phyloP scores from a whole-genome alignment of 2,329 filamentous ascomycete genomes.

The Pseudomassariella vexata region DNA sequence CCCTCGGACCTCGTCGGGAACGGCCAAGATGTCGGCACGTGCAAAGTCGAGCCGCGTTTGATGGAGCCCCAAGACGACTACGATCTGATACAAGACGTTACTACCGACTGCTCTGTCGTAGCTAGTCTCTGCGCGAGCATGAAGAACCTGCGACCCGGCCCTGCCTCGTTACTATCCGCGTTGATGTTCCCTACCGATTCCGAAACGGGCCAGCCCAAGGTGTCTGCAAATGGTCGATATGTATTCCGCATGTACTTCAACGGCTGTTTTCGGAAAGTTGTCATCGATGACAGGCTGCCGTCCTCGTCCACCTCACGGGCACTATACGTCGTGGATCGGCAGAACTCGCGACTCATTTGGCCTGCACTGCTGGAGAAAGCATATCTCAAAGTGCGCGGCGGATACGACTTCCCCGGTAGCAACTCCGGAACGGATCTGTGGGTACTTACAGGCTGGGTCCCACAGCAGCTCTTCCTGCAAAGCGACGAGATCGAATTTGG shows the following conservation, averaged over 20 bases:
- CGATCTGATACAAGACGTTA: slow-evolving; percentile 91
- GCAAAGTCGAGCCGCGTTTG: slow-evolving; percentile 10
- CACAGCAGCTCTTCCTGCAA: slow-evolving; percentile 89
- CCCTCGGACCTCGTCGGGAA: slow-evolving; percentile 55
- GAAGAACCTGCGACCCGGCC: slow-evolving; percentile 62
- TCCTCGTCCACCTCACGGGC: slow-evolving; percentile 67
- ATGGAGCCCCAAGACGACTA: slow-evolving; percentile 45
- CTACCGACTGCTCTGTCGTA: slow-evolving; percentile 94
- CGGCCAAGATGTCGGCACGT: slow-evolving; percentile 1
- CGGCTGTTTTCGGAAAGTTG: slow-evolving; percentile 79
- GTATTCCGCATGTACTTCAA: slow-evolving; percentile 93
- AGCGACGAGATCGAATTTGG: slow-evolving; percentile 74
- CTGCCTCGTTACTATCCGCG: slow-evolving; percentile 62
- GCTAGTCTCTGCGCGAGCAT: slow-evolving; percentile 85
- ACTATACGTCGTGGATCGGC: slow-evolving; percentile 82
- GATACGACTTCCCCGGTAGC: slow-evolving; percentile 96
- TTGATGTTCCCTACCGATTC: slow-evolving; percentile 73
- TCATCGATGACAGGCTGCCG: slow-evolving; percentile 88
- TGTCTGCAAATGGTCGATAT: slow-evolving; percentile 82
- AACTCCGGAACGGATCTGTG: slow-evolving; percentile 95
- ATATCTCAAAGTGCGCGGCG: slow-evolving; percentile 89
- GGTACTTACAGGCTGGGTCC: slow-evolving; percentile 92
- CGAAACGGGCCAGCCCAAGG: slow-evolving; percentile 45
- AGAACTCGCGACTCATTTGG: slow-evolving; percentile 79
- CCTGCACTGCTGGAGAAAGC: slow-evolving; percentile 93